These are phyloP conservation scores for Rhinocladiella mackenziei DNA, from an alignment of 2,329 filamentous ascomycete genomes.

Conservation along the genomic window DNA sequence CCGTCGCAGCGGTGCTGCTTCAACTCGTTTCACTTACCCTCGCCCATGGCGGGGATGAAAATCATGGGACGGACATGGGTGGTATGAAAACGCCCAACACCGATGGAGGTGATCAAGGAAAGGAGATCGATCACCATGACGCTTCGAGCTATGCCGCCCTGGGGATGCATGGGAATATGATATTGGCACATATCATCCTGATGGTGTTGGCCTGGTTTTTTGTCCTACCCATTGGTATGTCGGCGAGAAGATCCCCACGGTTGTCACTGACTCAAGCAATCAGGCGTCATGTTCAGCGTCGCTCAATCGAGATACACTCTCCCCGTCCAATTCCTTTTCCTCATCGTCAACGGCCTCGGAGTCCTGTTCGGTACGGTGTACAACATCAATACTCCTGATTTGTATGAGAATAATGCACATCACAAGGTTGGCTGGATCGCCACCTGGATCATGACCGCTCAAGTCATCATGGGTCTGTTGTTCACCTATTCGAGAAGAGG, in stretches of 20 bases:
- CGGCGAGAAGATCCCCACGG: constrained; percentile 1
- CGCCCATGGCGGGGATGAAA: constrained; percentile 26
- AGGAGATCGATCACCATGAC: constrained; percentile 29
- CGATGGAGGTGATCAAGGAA: constrained; percentile 22
- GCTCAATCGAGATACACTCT: constrained; percentile 72
- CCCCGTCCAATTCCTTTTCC: constrained; percentile 63
- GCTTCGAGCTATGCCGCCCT: constrained; percentile 41
- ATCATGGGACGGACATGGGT: constrained; percentile 28
- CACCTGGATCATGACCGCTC: constrained; percentile 66
- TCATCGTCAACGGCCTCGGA: constrained; percentile 60
- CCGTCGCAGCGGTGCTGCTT: constrained; percentile 28
- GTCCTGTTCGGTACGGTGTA: constrained; percentile 66
- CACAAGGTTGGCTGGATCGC: constrained; percentile 82
- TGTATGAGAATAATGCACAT: constrained; percentile 85
- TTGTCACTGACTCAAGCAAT: constrained; percentile 15
- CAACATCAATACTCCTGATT: constrained; percentile 74
- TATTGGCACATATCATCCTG: constrained; percentile 66
- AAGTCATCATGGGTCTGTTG: constrained; percentile 65
- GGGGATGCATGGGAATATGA: constrained; percentile 40
- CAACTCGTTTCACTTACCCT: constrained; percentile 15
- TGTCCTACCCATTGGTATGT: constrained; percentile 66
- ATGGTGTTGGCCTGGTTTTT: constrained; percentile 72
- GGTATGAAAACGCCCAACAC: constrained; percentile 16
- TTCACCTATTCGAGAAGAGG: constrained; percentile 55
- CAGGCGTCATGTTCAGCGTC: constrained; percentile 82